Evolutionary conservation across 805 yeast genomes (phyloP).

Genomic region (Ogataea chonburiensis): DNA sequence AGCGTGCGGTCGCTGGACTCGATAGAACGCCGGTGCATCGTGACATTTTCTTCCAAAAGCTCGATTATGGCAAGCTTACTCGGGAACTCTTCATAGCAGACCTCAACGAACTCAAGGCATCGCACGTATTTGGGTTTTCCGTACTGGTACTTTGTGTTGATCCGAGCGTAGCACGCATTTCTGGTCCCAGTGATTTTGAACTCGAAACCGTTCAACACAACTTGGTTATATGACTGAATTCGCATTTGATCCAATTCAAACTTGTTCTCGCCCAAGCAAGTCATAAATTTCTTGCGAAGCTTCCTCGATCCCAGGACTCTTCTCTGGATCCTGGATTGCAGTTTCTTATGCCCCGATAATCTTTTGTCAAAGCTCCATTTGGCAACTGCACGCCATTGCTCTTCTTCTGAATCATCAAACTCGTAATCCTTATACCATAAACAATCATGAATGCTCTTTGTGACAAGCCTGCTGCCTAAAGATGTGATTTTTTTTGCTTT

Average conservation of each 20-base stretch:
- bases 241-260: background rate
- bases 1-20: slow-evolving; percentile 4
- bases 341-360: slow-evolving; percentile 10
- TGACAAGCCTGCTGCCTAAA: slow-evolving; percentile 10
- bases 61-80: slow-evolving; percentile 17
- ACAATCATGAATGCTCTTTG: slow-evolving; percentile 18
- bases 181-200: slow-evolving; percentile 5
- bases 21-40: slow-evolving; percentile 7
- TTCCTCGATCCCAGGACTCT: slow-evolving; percentile 5
- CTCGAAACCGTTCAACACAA: slow-evolving; percentile 2
- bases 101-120: slow-evolving; percentile 15
- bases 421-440: slow-evolving; percentile 16
- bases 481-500: slow-evolving; percentile 10
- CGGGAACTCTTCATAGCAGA: slow-evolving; percentile 9
- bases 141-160: slow-evolving; percentile 9
- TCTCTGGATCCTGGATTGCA: slow-evolving; percentile 14
- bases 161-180: slow-evolving; percentile 13
- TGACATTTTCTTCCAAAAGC: slow-evolving; percentile 6
- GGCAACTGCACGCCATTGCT: slow-evolving; percentile 12
- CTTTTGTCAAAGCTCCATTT: slow-evolving; percentile 16
- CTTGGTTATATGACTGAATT: background rate
- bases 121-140: slow-evolving; percentile 12
- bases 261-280: background rate
- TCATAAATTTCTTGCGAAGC: slow-evolving; percentile 5
- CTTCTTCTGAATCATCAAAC: slow-evolving; percentile 8